Conservation (phyloP, 305 asterid genomes). For the Andrographis paniculata region DNA sequence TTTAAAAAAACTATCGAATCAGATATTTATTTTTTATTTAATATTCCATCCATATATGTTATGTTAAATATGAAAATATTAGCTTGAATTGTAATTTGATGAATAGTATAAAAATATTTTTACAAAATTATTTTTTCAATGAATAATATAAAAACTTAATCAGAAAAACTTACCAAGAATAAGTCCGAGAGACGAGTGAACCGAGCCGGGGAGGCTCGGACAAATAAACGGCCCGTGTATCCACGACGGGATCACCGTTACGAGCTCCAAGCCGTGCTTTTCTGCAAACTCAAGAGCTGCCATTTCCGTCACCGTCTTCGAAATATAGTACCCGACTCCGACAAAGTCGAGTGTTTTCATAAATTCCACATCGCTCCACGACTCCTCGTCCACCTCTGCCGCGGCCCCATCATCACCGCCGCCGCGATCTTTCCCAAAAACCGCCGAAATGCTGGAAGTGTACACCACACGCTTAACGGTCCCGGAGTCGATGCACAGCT, state of each 20-base stretch:
- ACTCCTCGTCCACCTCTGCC: conserved; percentile 31
- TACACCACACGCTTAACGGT: conserved; percentile 31
- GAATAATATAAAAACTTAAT: too few relatives aligned
- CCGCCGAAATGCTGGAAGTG: conserved; percentile 39
- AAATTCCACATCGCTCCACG: conserved; percentile 31
- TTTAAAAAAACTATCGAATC: too few relatives aligned
- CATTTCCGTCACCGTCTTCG: conserved; percentile 30
- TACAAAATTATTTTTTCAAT: background rate
- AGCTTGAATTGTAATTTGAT: too few relatives aligned
- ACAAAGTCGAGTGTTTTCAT: background rate
- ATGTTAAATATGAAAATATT: too few relatives aligned
- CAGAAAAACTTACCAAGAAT: conserved; percentile 29
- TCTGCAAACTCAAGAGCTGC: conserved; percentile 26
- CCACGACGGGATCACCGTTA: conserved; percentile 38
- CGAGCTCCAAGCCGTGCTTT: conserved; percentile 29
- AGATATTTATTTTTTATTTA: too few relatives aligned
- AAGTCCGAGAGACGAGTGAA: conserved; percentile 30
- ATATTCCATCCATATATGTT: too few relatives aligned
- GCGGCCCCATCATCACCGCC: background rate
- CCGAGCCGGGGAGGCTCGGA: conserved; percentile 35
- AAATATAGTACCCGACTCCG: conserved; percentile 15
- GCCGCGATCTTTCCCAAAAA: background rate
- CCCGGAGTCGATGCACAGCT: background rate
- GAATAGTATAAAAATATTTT: background rate
- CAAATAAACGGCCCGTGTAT: conserved; percentile 54